Conservation (phyloP, 352 stramenopile species). For the Phytophthora hibernalis region DNA sequence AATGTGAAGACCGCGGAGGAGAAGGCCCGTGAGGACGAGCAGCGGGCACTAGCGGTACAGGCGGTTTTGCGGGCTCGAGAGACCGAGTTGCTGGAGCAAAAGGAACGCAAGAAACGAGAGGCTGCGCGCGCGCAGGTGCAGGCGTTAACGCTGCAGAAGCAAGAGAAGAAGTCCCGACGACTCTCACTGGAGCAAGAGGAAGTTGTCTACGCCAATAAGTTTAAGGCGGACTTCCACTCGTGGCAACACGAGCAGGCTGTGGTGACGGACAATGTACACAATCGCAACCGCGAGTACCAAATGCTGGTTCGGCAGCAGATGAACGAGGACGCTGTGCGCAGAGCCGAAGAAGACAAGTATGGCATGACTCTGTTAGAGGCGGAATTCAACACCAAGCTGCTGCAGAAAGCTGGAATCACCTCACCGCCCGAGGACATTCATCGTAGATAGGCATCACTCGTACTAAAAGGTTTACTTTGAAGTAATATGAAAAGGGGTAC, state of each 20-base stretch:
- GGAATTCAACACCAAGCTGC: constrained; percentile 58
- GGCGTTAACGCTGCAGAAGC: constrained; percentile 52
- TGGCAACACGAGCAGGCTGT: constrained; percentile 51
- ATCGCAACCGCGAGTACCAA: constrained; percentile 53
- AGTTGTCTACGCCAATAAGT: constrained; percentile 48
- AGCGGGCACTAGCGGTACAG: constrained; percentile 51
- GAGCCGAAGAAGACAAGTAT: constrained; percentile 65
- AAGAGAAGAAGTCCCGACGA: constrained; percentile 42
- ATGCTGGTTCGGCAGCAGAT: constrained; percentile 61
- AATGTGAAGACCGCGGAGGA: constrained; percentile 72
- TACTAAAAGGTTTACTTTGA: neutral
- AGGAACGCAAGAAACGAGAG: constrained; percentile 44
- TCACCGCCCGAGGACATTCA: constrained; percentile 32
- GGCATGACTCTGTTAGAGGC: constrained; percentile 71
- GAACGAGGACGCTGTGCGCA: constrained; percentile 41
- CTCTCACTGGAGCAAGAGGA: constrained; percentile 45
- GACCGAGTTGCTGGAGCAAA: constrained; percentile 41
- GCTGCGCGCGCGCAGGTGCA: constrained; percentile 40
- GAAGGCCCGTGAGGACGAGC: constrained; percentile 64
- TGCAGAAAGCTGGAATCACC: constrained; percentile 45
- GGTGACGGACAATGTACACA: constrained; percentile 38
- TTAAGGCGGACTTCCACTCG: constrained; percentile 51
- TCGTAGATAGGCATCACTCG: constrained; percentile 21
- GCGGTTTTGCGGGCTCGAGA: constrained; percentile 47
- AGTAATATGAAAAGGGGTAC: too few relatives aligned